phyloP scores from a whole-genome alignment of 164 flowering plant genomes.

The Tetrastigma voinierianum region DNA sequence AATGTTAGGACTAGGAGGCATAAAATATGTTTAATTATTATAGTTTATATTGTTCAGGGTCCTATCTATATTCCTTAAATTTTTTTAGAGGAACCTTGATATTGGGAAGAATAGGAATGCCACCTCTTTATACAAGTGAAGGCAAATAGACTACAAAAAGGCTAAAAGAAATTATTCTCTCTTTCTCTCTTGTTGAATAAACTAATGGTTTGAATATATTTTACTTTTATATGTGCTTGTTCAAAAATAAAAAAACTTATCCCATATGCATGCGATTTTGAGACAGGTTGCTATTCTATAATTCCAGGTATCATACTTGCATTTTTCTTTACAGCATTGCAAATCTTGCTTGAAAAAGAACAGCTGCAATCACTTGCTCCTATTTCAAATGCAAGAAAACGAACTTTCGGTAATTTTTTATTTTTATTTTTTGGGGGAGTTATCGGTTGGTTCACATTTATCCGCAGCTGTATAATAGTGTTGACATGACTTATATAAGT shows the following conservation, averaged over 20 bases:
- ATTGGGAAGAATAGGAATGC: too few species aligned
- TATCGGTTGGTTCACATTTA: too few species aligned
- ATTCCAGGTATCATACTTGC: not conserved
- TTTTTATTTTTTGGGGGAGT: not conserved
- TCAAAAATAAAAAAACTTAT: not conserved
- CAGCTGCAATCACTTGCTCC: constrained; percentile 45
- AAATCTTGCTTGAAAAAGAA: constrained; percentile 37
- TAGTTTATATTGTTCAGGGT: too few species aligned
- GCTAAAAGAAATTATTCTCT: too few species aligned
- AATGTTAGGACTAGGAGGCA: too few species aligned
- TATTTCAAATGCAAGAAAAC: constrained; percentile 53
- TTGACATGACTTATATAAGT: not conserved
- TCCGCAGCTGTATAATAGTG: not conserved
- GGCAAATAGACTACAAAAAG: too few species aligned
- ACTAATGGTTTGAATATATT: too few species aligned
- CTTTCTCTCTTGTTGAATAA: too few species aligned
- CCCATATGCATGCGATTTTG: not conserved
- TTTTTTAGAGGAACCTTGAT: too few species aligned
- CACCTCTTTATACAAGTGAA: too few species aligned
- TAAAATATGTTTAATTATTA: too few species aligned
- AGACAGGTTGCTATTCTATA: not conserved
- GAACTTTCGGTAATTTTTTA: constrained; percentile 58
- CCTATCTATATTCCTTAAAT: too few species aligned
- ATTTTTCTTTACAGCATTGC: constrained; percentile 36
- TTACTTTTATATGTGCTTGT: not conserved